Conservation (phyloP, 371 early-diverging fungal species). For the Catenaria anguillulae region DNA sequence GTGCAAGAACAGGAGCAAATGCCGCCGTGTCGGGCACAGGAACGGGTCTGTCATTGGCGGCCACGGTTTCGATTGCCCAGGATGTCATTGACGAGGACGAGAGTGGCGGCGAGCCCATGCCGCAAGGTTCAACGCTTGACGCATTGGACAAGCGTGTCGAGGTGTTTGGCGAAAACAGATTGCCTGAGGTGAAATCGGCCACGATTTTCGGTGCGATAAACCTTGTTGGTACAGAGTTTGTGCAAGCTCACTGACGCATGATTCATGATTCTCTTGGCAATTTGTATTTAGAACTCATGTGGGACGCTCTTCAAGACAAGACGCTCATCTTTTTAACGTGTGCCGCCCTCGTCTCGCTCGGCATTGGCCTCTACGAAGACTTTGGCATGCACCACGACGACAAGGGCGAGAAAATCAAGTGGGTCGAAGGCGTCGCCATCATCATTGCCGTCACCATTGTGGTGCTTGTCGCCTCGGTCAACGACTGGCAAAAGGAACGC, state of each 20-base stretch:
- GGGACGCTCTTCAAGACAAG: conserved; percentile 72
- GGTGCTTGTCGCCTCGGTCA: conserved; percentile 57
- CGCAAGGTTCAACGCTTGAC: too few relatives aligned
- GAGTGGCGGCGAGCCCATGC: not conserved
- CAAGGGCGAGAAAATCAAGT: conserved; percentile 35
- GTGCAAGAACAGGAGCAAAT: too few relatives aligned
- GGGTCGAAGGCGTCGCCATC: conserved; percentile 67
- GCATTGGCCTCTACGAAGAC: conserved; percentile 72
- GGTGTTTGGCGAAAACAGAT: conserved; percentile 6
- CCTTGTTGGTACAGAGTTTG: not conserved
- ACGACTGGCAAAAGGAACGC: conserved; percentile 74
- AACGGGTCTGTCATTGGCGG: too few relatives aligned
- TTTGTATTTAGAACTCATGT: conserved; percentile 33
- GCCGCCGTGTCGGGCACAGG: too few relatives aligned
- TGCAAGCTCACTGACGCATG: not conserved
- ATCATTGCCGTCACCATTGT: conserved; percentile 64
- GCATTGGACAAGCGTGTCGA: not conserved
- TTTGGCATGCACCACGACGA: conserved; percentile 17
- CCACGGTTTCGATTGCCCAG: too few relatives aligned
- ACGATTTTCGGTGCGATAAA: conserved; percentile 25
- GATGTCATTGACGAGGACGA: not conserved
- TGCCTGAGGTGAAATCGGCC: conserved; percentile 5
- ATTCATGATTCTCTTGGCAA: not conserved
- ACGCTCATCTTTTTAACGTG: conserved; percentile 59
- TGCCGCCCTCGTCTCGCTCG: conserved; percentile 72